These are phyloP conservation scores for Penstemon newberryi DNA, from an alignment of 257 asterid genomes.

Conservation along the genomic window DNA sequence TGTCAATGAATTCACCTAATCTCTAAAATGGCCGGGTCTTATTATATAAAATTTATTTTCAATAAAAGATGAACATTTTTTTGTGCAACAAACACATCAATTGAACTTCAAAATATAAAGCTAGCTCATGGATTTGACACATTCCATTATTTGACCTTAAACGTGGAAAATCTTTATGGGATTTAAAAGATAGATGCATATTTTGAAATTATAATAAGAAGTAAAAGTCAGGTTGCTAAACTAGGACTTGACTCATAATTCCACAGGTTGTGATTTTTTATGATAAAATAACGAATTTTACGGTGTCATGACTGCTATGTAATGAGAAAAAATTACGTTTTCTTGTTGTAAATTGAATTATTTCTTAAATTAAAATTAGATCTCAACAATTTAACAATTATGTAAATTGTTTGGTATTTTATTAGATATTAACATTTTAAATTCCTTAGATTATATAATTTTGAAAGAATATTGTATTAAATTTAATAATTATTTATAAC, in stretches of 20 bases:
- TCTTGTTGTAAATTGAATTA: no score
- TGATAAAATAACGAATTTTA: no score
- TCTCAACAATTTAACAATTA: no score
- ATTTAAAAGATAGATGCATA: constrained; percentile 9
- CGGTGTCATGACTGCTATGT: no score
- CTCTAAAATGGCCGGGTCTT: neutral
- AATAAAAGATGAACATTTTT: constrained; percentile 12
- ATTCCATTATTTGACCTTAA: constrained; percentile 12
- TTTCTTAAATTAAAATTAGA: no score
- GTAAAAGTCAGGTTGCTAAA: constrained; percentile 24
- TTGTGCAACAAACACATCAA: neutral
- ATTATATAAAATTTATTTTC: constrained; percentile 25
- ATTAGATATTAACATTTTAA: no score
- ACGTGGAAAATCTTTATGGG: neutral
- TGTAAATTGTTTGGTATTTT: no score
- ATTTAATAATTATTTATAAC: no score
- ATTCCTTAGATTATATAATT: no score
- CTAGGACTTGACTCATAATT: constrained; percentile 26
- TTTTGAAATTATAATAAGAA: constrained; percentile 10
- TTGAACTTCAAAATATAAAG: neutral
- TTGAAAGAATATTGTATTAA: no score
- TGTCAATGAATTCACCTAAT: neutral
- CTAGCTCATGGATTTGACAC: neutral
- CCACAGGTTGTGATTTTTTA: neutral
- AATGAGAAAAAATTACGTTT: no score